These are phyloP conservation scores for Fusarium verrucosum DNA, from an alignment of 2,329 filamentous ascomycete genomes.

Conservation along the genomic window DNA sequence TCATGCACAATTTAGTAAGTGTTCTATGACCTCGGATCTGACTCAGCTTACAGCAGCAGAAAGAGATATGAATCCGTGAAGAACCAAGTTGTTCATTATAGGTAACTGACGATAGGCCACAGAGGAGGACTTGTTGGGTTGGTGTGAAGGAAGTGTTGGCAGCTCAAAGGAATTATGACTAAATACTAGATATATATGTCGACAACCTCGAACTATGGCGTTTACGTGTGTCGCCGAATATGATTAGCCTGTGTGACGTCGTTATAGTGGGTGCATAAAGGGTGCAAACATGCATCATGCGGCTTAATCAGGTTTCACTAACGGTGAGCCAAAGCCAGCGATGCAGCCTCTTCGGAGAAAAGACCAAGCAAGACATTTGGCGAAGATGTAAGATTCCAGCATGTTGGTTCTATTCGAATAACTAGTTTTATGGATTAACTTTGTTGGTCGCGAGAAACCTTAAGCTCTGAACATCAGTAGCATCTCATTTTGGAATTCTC, in stretches of 20 bases:
- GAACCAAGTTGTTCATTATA: not conserved
- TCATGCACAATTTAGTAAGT: not conserved
- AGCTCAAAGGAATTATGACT: not conserved
- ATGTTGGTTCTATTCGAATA: too few relatives aligned
- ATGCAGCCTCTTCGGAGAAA: not conserved
- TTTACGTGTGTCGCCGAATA: not conserved
- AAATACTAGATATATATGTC: not conserved
- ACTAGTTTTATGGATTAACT: too few relatives aligned
- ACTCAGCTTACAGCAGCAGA: not conserved
- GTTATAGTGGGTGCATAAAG: constrained; percentile 5
- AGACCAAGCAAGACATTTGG: not conserved
- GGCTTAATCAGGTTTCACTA: not conserved
- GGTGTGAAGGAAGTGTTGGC: not conserved
- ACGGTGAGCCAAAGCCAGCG: not conserved
- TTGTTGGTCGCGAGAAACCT: too few relatives aligned
- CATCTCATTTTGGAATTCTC: too few relatives aligned
- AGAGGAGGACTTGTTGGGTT: not conserved
- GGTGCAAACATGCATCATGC: not conserved
- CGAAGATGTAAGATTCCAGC: not conserved
- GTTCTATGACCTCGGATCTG: not conserved
- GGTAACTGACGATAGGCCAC: not conserved
- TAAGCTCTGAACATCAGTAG: too few relatives aligned
- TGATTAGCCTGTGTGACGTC: not conserved
- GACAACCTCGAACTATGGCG: not conserved
- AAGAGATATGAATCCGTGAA: not conserved